Evolutionary conservation across 1,139 yeast species (phyloP).

Genomic region (Debaryomycetaceae sp.): DNA sequence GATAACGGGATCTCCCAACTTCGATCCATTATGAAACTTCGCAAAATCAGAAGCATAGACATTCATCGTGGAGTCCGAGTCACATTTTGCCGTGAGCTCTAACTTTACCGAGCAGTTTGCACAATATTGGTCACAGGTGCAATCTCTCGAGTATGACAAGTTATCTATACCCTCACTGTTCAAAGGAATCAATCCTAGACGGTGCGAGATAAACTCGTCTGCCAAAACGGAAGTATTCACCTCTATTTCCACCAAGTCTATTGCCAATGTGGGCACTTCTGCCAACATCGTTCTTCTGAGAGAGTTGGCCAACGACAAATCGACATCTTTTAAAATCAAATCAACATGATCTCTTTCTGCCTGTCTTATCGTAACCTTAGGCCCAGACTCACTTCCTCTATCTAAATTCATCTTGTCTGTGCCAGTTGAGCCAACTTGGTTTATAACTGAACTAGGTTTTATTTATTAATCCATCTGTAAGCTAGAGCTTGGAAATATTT

Average conservation of each 20-base stretch:
- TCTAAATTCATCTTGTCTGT: slow-evolving; percentile 34
- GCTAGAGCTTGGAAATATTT: not conserved
- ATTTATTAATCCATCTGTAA: no score
- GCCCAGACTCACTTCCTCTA: slow-evolving; percentile 39
- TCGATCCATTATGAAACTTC: slow-evolving; percentile 43
- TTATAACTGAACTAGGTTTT: not conserved
- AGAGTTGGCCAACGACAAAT: slow-evolving; percentile 89
- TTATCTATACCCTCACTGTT: slow-evolving; percentile 81
- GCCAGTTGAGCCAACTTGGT: not conserved
- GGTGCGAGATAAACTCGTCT: slow-evolving; percentile 91
- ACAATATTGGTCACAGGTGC: slow-evolving; percentile 97
- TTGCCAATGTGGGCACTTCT: slow-evolving; percentile 94
- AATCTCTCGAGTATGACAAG: slow-evolving; percentile 82
- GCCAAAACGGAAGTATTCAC: slow-evolving; percentile 92
- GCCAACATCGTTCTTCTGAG: slow-evolving; percentile 88
- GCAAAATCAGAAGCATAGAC: slow-evolving; percentile 87
- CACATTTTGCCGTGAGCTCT: slow-evolving; percentile 83
- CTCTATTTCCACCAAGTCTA: slow-evolving; percentile 93
- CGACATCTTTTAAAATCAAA: slow-evolving; percentile 83
- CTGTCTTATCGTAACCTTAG: slow-evolving; percentile 85
- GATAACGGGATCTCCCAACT: slow-evolving; percentile 80
- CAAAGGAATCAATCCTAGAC: slow-evolving; percentile 88
- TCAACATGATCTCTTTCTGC: slow-evolving; percentile 86
- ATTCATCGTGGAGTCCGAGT: slow-evolving; percentile 81
- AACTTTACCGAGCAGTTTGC: slow-evolving; percentile 89